Conservation (phyloP, 176 grass and related monocot genomes). For the Ananas comosus region DNA sequence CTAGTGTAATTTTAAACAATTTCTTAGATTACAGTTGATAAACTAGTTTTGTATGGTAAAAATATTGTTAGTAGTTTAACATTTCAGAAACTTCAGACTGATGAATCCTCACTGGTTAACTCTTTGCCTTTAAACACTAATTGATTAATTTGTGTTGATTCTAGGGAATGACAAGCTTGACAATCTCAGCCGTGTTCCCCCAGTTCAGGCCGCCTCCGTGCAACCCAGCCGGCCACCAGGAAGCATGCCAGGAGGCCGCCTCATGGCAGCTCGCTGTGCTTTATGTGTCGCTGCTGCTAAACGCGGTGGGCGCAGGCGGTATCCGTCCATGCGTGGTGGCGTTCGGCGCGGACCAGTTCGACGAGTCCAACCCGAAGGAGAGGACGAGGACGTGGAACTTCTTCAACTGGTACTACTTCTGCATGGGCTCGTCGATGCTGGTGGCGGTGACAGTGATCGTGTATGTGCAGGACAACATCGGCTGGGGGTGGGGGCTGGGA, state of each 20-base stretch:
- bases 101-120: too few species aligned
- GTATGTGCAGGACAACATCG: slow-evolving; percentile 79
- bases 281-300: slow-evolving; percentile 47
- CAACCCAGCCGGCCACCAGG: not conserved
- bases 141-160: not conserved
- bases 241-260: slow-evolving; percentile 37
- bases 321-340: slow-evolving; percentile 69
- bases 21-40: too few species aligned
- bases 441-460: slow-evolving; percentile 67
- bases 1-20: too few species aligned
- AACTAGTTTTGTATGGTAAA: too few species aligned
- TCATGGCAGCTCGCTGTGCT: slow-evolving; percentile 63
- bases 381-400: slow-evolving; percentile 53
- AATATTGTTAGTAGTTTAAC: too few species aligned
- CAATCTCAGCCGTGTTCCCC: slow-evolving; percentile 53
- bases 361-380: slow-evolving; percentile 61
- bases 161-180: slow-evolving; percentile 64
- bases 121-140: too few species aligned
- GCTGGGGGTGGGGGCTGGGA: slow-evolving; percentile 77
- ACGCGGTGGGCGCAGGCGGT: slow-evolving; percentile 63
- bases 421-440: slow-evolving; percentile 64
- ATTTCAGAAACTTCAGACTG: too few species aligned
- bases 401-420: slow-evolving; percentile 99
- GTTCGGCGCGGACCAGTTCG: slow-evolving; percentile 82
- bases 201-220: slow-evolving; percentile 51